These are phyloP conservation scores for Marchantia paleacea DNA, from an alignment of 225 moss, liverwort and hornwort species.

Conservation along the genomic window DNA sequence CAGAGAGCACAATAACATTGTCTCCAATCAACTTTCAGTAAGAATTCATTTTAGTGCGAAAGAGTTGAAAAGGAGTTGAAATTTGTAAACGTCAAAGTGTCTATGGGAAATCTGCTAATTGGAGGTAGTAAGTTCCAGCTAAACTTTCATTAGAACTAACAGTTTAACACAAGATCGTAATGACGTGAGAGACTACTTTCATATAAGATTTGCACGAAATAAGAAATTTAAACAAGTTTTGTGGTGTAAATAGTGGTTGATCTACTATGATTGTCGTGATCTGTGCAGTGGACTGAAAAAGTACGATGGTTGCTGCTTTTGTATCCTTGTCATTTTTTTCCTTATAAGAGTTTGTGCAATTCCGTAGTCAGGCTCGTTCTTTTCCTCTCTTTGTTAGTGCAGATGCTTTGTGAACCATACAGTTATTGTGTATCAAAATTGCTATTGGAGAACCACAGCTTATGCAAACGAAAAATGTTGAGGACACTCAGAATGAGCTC, in stretches of 20 bases:
- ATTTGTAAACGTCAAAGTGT: neutral
- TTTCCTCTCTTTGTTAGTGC: neutral
- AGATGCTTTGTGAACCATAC: neutral
- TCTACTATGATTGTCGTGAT: neutral
- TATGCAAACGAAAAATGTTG: neutral
- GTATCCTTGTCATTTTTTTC: slow-evolving; percentile 58
- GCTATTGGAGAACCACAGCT: neutral
- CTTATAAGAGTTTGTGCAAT: neutral
- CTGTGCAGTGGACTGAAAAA: slow-evolving; percentile 86
- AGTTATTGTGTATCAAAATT: neutral
- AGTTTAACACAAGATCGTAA: neutral
- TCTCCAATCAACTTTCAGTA: slow-evolving; percentile 98
- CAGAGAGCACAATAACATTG: slow-evolving; percentile 93
- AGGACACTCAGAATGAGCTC: neutral
- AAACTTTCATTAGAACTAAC: neutral
- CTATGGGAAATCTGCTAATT: neutral
- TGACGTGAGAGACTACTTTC: neutral
- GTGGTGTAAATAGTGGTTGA: too few relatives aligned
- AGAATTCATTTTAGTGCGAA: slow-evolving; percentile 26
- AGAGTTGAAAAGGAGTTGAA: neutral
- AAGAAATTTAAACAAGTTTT: too few relatives aligned
- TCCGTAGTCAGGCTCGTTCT: neutral
- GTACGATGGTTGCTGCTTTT: slow-evolving; percentile 97
- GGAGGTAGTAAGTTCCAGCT: neutral
- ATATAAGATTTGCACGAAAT: too few relatives aligned